Conservation (phyloP, 208 protist species). For the Leishmania amazonensis region DNA sequence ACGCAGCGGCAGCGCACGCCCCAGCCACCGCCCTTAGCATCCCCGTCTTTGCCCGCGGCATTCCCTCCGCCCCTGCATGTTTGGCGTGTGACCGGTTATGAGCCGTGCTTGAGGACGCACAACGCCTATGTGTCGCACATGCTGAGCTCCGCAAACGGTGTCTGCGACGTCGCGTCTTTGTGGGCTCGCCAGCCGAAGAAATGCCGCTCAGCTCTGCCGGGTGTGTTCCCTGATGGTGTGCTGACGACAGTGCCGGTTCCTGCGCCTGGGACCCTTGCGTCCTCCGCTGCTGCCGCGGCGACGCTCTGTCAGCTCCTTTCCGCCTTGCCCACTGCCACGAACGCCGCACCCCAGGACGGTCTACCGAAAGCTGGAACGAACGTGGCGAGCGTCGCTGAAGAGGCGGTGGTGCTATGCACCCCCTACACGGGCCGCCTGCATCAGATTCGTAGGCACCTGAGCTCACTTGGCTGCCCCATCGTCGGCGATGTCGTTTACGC, state of each 20-base stretch:
- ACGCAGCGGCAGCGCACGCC: not conserved
- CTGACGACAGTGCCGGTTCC: slow-evolving; percentile 14
- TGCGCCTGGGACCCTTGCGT: not conserved
- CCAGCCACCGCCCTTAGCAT: not conserved
- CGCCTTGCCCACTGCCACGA: not conserved
- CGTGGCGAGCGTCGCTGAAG: not conserved
- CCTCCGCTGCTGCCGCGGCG: slow-evolving; percentile 7
- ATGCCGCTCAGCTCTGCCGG: not conserved
- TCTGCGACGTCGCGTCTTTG: not conserved
- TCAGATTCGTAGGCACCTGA: slow-evolving; percentile 91
- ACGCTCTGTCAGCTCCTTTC: slow-evolving; percentile 22
- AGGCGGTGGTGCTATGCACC: slow-evolving; percentile 73
- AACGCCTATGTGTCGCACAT: slow-evolving; percentile 5
- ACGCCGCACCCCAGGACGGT: not conserved
- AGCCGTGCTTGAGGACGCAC: slow-evolving; percentile 12
- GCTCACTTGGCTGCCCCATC: slow-evolving; percentile 78
- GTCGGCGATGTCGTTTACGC: slow-evolving; percentile 61
- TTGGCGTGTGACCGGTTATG: slow-evolving; percentile 16
- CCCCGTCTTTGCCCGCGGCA: not conserved
- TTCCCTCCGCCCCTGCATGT: not conserved
- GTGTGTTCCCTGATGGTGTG: slow-evolving; percentile 18
- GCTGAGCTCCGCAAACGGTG: not conserved
- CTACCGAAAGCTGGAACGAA: not conserved
- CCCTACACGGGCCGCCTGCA: slow-evolving; percentile 92
- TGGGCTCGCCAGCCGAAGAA: not conserved